A percentile compares a stretch with the other conserved stretches of the same genome.
phyloP scores from a whole-genome alignment of 2,329 filamentous ascomycete species.

The Karstenula rhodostoma region DNA sequence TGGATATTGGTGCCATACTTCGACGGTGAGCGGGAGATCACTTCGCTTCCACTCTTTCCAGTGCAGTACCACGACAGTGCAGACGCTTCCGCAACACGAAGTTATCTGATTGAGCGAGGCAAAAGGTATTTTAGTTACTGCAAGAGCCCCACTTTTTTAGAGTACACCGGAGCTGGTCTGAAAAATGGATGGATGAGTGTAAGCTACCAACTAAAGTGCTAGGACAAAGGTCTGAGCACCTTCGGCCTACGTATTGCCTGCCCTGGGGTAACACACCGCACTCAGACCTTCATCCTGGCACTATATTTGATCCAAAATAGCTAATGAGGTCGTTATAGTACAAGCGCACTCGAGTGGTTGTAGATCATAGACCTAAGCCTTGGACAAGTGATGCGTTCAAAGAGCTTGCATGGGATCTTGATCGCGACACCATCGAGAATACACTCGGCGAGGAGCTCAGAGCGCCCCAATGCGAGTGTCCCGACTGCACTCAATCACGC shows the following conservation, averaged over 20 bases:
- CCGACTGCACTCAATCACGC: neutral
- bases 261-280: too few relatives aligned
- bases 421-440: neutral
- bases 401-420: neutral
- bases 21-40: slow-evolving; percentile 19
- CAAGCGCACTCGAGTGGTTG: slow-evolving; percentile 2
- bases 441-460: neutral
- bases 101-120: slow-evolving; percentile 17
- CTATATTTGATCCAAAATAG: neutral
- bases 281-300: too few relatives aligned
- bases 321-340: neutral
- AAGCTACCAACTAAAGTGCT: neutral
- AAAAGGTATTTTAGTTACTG: slow-evolving; percentile 13
- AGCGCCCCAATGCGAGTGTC: slow-evolving; percentile 9
- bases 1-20: slow-evolving; percentile 14
- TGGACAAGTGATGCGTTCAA: neutral
- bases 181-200: slow-evolving; percentile 5
- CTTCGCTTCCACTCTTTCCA: slow-evolving; percentile 17
- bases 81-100: neutral
- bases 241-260: too few relatives aligned
- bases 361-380: neutral
- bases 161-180: slow-evolving; percentile 14
- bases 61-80: slow-evolving; percentile 10
- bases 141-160: slow-evolving; percentile 10
- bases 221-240: too few relatives aligned